phyloP scores from a whole-genome alignment of 495 filamentous ascomycete species.

The Neurospora cerealis region DNA sequence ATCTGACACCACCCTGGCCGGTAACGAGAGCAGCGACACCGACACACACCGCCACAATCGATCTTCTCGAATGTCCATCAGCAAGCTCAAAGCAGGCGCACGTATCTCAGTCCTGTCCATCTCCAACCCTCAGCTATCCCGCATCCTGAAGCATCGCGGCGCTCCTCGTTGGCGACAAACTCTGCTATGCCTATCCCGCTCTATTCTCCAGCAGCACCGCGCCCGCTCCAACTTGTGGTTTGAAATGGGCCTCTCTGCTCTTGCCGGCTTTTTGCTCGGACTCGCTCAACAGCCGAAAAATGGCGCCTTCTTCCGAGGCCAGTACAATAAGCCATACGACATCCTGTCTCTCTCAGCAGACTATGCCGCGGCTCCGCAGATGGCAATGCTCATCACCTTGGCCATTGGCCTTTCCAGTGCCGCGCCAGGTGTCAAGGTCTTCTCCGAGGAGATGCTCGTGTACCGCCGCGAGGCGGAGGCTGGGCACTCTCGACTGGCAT shows the following conservation, averaged over 20 bases:
- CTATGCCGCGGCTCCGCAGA: slow-evolving; percentile 35
- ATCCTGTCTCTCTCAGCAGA: slow-evolving; percentile 42
- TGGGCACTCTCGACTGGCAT: slow-evolving; percentile 44
- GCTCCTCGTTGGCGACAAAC: slow-evolving; percentile 38
- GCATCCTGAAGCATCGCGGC: slow-evolving; percentile 29
- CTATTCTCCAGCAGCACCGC: slow-evolving; percentile 46
- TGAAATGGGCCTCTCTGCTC: slow-evolving; percentile 39
- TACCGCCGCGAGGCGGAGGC: slow-evolving; percentile 42
- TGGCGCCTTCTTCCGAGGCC: slow-evolving; percentile 43
- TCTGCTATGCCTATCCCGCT: slow-evolving; percentile 36
- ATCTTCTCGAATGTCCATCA: neutral
- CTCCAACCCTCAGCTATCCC: slow-evolving; percentile 1
- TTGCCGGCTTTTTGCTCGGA: slow-evolving; percentile 45
- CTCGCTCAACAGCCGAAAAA: slow-evolving; percentile 36
- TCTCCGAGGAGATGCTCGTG: slow-evolving; percentile 47
- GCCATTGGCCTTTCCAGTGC: slow-evolving; percentile 45
- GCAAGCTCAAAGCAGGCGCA: neutral
- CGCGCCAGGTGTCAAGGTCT: slow-evolving; percentile 44
- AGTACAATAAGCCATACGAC: slow-evolving; percentile 38
- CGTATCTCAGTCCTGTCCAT: neutral
- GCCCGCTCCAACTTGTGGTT: slow-evolving; percentile 35
- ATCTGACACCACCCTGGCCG: neutral
- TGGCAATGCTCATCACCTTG: slow-evolving; percentile 40
- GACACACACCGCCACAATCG: slow-evolving; percentile 8
- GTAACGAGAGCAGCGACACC: neutral